These are phyloP conservation scores for Spiraea crenata DNA, from an alignment of 331 rosid genomes.

Conservation along the genomic window DNA sequence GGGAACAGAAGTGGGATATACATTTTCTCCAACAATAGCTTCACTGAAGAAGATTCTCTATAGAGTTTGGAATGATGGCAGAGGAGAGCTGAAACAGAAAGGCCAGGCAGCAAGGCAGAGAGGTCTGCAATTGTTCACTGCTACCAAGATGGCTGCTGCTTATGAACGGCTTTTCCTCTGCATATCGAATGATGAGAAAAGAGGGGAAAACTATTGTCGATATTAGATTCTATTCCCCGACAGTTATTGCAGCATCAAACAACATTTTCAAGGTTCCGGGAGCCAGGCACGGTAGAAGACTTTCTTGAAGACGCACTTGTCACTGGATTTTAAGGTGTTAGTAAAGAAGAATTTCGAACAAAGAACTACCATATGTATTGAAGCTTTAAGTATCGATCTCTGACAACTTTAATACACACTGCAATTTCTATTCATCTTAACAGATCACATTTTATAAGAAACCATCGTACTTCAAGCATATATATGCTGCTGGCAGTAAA, in stretches of 20 bases:
- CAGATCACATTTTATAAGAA: background rate
- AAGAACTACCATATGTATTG: background rate
- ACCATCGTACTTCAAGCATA: conserved; percentile 6
- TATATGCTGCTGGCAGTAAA: background rate
- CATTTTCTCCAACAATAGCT: conserved; percentile 62
- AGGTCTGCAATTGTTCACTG: conserved; percentile 67
- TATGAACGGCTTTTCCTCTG: conserved; percentile 80
- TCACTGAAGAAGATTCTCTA: conserved; percentile 45
- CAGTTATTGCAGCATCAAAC: background rate
- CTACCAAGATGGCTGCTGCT: conserved; percentile 62
- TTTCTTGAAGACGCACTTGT: background rate
- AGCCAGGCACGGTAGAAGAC: background rate
- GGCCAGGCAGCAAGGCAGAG: conserved; percentile 55
- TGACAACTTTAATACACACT: background rate
- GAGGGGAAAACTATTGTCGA: conserved; percentile 34
- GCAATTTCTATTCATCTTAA: background rate
- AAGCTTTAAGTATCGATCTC: conserved; percentile 1
- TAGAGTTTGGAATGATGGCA: conserved; percentile 37
- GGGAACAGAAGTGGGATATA: conserved; percentile 50
- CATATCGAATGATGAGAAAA: conserved; percentile 36
- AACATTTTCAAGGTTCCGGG: background rate
- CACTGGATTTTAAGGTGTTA: background rate
- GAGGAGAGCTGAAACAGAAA: conserved; percentile 41
- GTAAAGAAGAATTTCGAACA: background rate
- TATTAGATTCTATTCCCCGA: conserved; percentile 23